Percentiles rank a stretch among this genome's conserved stretches.
Evolutionary conservation across 1,284 basidiomycete genomes (phyloP).

Genomic region (Tilletia indica): DNA sequence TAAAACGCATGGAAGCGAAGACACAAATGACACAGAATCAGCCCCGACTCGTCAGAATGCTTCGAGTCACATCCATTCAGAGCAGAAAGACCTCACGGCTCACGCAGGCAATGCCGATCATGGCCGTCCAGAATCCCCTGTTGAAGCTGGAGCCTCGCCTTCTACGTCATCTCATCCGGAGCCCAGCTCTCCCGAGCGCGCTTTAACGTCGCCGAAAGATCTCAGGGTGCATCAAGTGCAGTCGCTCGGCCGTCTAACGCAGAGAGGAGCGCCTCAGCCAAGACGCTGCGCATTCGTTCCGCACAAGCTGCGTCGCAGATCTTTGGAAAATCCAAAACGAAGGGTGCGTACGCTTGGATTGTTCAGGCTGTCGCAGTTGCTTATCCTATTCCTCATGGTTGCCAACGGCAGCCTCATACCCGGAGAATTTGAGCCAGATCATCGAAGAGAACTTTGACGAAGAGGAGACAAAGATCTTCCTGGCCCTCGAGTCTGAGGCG

Average conservation of each 20-base stretch:
- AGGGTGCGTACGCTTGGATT: background rate
- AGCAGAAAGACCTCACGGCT: too few relatives aligned
- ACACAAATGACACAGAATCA: background rate
- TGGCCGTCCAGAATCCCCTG: background rate
- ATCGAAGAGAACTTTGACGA: conserved; percentile 64
- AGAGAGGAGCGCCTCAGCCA: background rate
- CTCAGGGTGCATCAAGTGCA: too few relatives aligned
- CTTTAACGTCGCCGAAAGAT: too few relatives aligned
- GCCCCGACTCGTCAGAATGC: too few relatives aligned
- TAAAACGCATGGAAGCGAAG: background rate
- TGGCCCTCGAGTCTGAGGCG: conserved; percentile 39
- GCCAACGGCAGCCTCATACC: conserved; percentile 14
- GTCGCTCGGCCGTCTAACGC: too few relatives aligned
- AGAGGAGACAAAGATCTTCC: conserved; percentile 67
- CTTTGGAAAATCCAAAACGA: background rate
- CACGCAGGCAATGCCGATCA: too few relatives aligned
- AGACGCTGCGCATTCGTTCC: background rate
- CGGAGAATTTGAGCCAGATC: conserved; percentile 27
- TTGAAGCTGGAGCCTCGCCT: background rate
- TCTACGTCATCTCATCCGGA: background rate
- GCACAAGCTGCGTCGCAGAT: background rate
- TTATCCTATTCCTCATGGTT: background rate
- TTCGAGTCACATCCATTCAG: too few relatives aligned
- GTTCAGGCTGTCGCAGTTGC: background rate
- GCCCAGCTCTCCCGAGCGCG: too few relatives aligned